Conservation (phyloP, 768 basidiomycete species). For the Leccinum arenicola region DNA sequence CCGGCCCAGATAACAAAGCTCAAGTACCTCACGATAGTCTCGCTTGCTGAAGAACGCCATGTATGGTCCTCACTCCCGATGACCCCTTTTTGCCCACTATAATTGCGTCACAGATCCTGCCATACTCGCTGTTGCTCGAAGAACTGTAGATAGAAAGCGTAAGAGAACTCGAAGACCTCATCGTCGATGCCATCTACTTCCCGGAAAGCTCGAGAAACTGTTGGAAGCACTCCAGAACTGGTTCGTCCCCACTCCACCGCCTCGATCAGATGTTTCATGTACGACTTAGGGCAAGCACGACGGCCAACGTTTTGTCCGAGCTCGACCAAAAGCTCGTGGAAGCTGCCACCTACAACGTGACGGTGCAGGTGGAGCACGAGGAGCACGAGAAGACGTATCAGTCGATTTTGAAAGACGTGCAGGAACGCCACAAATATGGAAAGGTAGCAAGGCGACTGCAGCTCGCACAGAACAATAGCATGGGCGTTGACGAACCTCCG, state of each 20-base stretch:
- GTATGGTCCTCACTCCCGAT: too few relatives aligned
- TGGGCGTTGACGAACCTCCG: slow-evolving; percentile 67
- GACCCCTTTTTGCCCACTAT: too few relatives aligned
- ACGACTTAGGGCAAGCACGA: slow-evolving; percentile 61
- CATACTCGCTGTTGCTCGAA: too few relatives aligned
- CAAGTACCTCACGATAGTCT: too few relatives aligned
- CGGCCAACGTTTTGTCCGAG: slow-evolving; percentile 64
- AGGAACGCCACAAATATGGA: slow-evolving; percentile 62
- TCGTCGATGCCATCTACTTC: too few relatives aligned
- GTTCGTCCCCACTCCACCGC: slow-evolving; percentile 36
- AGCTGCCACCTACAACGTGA: slow-evolving; percentile 45
- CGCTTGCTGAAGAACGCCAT: too few relatives aligned
- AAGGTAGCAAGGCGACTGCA: slow-evolving; percentile 33
- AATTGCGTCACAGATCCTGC: too few relatives aligned
- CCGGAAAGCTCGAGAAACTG: slow-evolving; percentile 60
- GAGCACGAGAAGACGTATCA: slow-evolving; percentile 57
- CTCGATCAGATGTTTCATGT: slow-evolving; percentile 1
- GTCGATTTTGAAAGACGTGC: slow-evolving; percentile 55
- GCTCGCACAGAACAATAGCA: slow-evolving; percentile 35
- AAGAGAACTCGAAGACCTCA: too few relatives aligned
- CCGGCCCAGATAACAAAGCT: too few relatives aligned
- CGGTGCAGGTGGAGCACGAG: slow-evolving; percentile 40
- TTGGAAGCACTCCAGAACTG: slow-evolving; percentile 64
- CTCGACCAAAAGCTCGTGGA: slow-evolving; percentile 67
- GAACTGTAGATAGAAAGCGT: too few relatives aligned